Evolutionary conservation across 2,329 filamentous ascomycete genomes (phyloP).

Genomic region (Penicillium sp.): DNA sequence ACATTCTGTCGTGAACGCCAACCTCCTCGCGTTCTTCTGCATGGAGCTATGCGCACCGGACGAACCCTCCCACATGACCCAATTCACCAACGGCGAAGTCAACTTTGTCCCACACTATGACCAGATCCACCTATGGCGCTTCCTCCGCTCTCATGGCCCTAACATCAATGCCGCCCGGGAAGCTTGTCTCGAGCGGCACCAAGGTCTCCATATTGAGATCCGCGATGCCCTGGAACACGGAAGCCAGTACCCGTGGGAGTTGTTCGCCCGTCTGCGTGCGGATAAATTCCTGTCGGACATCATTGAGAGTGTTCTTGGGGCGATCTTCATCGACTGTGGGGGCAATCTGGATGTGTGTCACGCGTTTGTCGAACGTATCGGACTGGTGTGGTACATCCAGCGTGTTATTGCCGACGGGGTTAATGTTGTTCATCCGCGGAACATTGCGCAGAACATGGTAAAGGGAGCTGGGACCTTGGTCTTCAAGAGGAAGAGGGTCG

Average conservation of each 20-base stretch:
- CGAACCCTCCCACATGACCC: slow-evolving; percentile 6
- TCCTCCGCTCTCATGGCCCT: slow-evolving; percentile 54
- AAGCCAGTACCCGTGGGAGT: slow-evolving; percentile 70
- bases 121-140: slow-evolving; percentile 63
- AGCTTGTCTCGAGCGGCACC: slow-evolving; percentile 40
- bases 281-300: slow-evolving; percentile 83
- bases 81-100: slow-evolving; percentile 22
- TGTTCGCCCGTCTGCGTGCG: slow-evolving; percentile 63
- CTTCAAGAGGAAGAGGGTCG: slow-evolving; percentile 21
- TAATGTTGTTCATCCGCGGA: slow-evolving; percentile 62
- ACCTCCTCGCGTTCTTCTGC: slow-evolving; percentile 74
- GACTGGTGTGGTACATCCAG: slow-evolving; percentile 63
- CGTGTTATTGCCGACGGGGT: slow-evolving; percentile 60
- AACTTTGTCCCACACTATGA: slow-evolving; percentile 22
- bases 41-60: slow-evolving; percentile 52
- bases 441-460: slow-evolving; percentile 63
- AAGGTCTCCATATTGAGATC: slow-evolving; percentile 54
- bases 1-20: slow-evolving; percentile 73
- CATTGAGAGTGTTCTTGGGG: slow-evolving; percentile 76
- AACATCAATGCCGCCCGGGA: slow-evolving; percentile 19
- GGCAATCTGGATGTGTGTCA: slow-evolving; percentile 62
- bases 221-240: slow-evolving; percentile 51
- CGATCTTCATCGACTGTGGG: slow-evolving; percentile 75
- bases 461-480: slow-evolving; percentile 12
- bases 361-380: slow-evolving; percentile 61